Conservation (phyloP, 192 early-diverging fungal species). For the Coemansia sp. region DNA sequence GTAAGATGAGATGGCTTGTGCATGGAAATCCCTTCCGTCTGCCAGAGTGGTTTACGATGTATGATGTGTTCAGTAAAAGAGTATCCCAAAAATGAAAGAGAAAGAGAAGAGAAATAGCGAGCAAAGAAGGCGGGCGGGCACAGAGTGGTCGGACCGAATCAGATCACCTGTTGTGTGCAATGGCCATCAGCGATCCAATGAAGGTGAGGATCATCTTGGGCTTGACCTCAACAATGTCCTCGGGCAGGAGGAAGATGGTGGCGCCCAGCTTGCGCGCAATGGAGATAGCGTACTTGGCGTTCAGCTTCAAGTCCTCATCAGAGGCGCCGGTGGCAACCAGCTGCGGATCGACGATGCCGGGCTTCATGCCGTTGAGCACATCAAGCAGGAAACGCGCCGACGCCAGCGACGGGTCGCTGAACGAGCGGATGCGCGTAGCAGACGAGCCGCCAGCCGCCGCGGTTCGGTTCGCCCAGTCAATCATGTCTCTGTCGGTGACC, state of each 20-base stretch:
- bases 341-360: constrained; percentile 87
- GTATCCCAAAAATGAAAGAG: neutral
- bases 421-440: constrained; percentile 68
- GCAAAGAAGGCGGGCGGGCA: no score
- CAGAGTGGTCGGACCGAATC: neutral
- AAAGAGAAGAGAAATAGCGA: constrained; percentile 5
- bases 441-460: constrained; percentile 61
- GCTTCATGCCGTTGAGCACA: constrained; percentile 90
- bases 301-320: constrained; percentile 87
- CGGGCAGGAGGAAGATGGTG: constrained; percentile 96
- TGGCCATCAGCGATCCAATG: constrained; percentile 90
- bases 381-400: constrained; percentile 87
- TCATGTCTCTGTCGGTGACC: constrained; percentile 92
- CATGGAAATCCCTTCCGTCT: no score
- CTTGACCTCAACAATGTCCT: constrained; percentile 98
- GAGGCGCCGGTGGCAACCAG: constrained; percentile 70
- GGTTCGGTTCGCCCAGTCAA: constrained; percentile 91
- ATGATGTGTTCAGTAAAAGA: neutral
- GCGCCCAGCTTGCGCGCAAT: constrained; percentile 99
- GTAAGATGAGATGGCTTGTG: no score
- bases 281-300: constrained; percentile 96
- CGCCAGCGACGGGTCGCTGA: constrained; percentile 81
- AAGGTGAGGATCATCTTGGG: constrained; percentile 97
- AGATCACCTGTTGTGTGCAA: constrained; percentile 37
- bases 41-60: neutral